Percentiles rank a stretch among this genome's conserved stretches.
phyloP scores from a whole-genome alignment of 257 asterid genomes.

The Solanum appendiculatum region DNA sequence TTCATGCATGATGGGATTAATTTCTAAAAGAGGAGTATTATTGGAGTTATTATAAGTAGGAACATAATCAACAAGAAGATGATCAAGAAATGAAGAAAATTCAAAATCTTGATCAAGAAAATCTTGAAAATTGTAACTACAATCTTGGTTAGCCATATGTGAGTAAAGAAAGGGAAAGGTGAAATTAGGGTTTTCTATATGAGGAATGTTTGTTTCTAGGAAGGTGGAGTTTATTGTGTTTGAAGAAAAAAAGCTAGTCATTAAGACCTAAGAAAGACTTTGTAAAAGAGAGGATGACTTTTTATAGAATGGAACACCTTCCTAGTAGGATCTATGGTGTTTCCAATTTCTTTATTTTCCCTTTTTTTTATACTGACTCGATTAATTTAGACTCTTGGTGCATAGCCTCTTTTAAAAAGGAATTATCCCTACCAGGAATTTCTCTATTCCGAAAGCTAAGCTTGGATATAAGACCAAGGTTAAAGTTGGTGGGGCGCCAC shows the following conservation, averaged over 20 bases:
- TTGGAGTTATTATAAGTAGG: background rate
- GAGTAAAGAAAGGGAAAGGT: background rate
- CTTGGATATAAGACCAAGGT: fast-evolving
- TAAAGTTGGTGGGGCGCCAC: background rate
- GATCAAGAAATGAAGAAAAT: background rate
- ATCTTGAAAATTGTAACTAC: background rate
- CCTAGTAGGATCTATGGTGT: conserved; percentile 9
- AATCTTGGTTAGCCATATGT: background rate
- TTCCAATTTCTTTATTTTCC: background rate
- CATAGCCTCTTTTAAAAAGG: too few species aligned
- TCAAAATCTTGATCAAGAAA: conserved; percentile 9
- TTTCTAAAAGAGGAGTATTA: background rate
- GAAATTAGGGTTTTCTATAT: background rate
- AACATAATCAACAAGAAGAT: background rate
- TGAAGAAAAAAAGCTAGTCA: background rate
- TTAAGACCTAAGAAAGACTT: background rate
- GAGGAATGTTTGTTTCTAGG: background rate
- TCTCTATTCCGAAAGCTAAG: background rate
- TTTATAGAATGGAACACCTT: background rate
- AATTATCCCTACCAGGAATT: fast-evolving
- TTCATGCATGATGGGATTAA: background rate
- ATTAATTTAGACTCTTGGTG: fast-evolving
- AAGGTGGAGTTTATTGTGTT: background rate
- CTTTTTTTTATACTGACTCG: background rate
- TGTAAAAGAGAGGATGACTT: background rate